Evolutionary conservation across 176 grass and related monocot genomes (phyloP).

Genomic region (Paspalum vaginatum): DNA sequence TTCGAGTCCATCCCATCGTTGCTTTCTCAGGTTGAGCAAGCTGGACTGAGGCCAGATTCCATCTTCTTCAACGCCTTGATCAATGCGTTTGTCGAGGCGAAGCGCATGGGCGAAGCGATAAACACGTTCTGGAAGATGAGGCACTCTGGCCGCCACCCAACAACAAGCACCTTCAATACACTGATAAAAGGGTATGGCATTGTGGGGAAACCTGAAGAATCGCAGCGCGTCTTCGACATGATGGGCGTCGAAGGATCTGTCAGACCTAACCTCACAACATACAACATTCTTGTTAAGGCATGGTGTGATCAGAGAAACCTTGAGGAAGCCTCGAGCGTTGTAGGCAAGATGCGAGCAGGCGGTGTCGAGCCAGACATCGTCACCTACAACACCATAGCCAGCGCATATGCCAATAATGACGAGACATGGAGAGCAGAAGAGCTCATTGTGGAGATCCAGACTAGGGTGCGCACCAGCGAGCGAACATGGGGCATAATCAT

Average conservation of each 20-base stretch:
- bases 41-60: constrained; percentile 74
- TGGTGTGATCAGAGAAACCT: constrained; percentile 84
- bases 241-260: constrained; percentile 51
- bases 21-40: constrained; percentile 64
- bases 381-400: constrained; percentile 93
- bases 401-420: constrained; percentile 73
- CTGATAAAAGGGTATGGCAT: constrained; percentile 94
- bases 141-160: constrained; percentile 63
- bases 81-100: constrained; percentile 84
- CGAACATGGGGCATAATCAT: constrained; percentile 92
- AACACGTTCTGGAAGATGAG: constrained; percentile 87
- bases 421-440: constrained; percentile 81
- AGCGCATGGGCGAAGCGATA: constrained; percentile 75
- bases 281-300: constrained; percentile 92
- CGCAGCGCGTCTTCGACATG: constrained; percentile 76
- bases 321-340: constrained; percentile 64
- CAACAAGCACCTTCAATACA: constrained; percentile 88
- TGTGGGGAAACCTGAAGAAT: constrained; percentile 65
- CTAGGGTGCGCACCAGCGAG: constrained; percentile 68
- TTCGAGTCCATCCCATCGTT: constrained; percentile 75
- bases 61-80: constrained; percentile 94
- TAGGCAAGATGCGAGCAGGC: constrained; percentile 59
- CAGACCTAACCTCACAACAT: constrained; percentile 69
- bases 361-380: constrained; percentile 75
- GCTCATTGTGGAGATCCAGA: constrained; percentile 72